Conservation (phyloP, 306 rosid genomes). For the Quercus bicolor region DNA sequence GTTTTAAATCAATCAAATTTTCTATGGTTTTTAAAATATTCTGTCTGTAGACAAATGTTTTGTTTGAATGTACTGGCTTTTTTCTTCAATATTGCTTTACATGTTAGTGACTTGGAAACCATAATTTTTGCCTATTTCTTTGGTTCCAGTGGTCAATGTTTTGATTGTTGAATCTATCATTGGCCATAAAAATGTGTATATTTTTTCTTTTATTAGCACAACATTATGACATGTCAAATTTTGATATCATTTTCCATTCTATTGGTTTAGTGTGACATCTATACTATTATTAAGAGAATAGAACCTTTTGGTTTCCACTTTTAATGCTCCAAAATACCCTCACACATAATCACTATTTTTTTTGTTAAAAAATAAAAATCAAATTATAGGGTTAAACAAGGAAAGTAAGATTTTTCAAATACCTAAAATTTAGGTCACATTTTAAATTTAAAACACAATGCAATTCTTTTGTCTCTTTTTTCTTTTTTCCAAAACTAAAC, state of each 20-base stretch:
- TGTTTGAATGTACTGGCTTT: neutral
- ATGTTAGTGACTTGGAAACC: neutral
- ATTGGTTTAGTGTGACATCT: neutral
- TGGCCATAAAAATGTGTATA: neutral
- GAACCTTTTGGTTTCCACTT: too few relatives aligned
- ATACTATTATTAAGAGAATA: too few relatives aligned
- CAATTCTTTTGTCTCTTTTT: too few relatives aligned
- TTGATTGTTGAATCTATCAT: neutral
- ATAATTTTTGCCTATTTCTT: neutral
- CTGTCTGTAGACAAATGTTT: neutral
- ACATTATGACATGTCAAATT: neutral
- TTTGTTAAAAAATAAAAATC: too few relatives aligned
- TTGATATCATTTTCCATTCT: neutral
- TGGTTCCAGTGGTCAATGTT: neutral
- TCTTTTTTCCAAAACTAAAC: too few relatives aligned
- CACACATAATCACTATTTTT: too few relatives aligned
- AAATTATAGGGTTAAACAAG: too few relatives aligned
- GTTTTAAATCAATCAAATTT: slow-evolving; percentile 18
- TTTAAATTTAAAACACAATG: too few relatives aligned
- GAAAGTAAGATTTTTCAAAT: too few relatives aligned
- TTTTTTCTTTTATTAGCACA: neutral
- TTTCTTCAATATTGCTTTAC: neutral
- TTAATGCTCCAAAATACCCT: too few relatives aligned
- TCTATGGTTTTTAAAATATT: neutral
- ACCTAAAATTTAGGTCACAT: too few relatives aligned